Evolutionary conservation across 192 early-diverging fungal species (phyloP), one percentile per base, ranked within the genome.

Genomic region (Rhizophagus sp.): DNA sequence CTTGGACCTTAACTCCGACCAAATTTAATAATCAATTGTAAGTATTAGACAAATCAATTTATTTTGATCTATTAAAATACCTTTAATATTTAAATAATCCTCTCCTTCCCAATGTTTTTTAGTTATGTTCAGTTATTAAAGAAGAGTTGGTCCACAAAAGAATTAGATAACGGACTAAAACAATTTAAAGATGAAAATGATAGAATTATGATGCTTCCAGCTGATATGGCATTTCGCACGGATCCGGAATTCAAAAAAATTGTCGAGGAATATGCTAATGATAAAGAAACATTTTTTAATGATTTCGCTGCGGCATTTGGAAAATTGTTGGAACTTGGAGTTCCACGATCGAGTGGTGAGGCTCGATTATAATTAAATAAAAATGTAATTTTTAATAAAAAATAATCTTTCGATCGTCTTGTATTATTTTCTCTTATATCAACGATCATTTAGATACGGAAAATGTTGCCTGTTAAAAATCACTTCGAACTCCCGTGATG

Each of bases 151-250:
- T 25, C 70, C 5, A 9, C 2, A 19, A 41, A 39, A 25, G 36
- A 9, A 47, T 47, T 47, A n/a, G 27, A 15, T 22, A 74, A 39
- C 17, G 78, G 78, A 2, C 0, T n/a, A 9, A 12, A 69, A 8
- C 81, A 82, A 25, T 82, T 73, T 65, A 15, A 72, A 72, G 41
- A 57, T 57, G 52, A 57, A 7, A 57, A 79, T 33, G 82, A 85
- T 71, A 78, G 50, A 36, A 76, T 91, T 63, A 94, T 93, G 92
- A 94, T 94, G 92, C 82, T 92, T 27, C 90, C 90, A 52, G 78
- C 89, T 67, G 93, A 94, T 81, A 86, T 93, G 85, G 91, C 91
- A 25, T 80, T 93, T 25, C 77, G 92, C 63, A 7, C 0, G 19
- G 85, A 86, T 70, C 86, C 89, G 64, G 86, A 88, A 36, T 92